phyloP scores from a whole-genome alignment of 176 grass and related monocot species.

The Puya raimondii region DNA sequence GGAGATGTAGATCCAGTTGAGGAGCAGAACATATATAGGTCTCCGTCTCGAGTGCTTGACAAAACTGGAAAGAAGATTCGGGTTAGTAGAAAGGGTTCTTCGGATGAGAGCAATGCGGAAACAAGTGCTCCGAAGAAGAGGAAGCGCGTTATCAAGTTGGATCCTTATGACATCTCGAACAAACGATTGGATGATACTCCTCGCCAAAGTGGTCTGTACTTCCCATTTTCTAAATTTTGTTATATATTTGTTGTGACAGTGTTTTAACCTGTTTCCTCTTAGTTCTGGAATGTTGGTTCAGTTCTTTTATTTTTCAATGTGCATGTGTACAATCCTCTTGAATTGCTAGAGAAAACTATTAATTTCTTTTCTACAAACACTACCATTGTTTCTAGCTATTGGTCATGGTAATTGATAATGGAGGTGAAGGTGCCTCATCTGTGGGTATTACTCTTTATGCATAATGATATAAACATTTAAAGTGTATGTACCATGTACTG shows the following conservation, averaged over 20 bases:
- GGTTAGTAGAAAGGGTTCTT: slow-evolving; percentile 42
- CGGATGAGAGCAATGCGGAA: slow-evolving; percentile 29
- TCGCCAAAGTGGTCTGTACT: slow-evolving; percentile 31
- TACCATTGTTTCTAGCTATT: no score
- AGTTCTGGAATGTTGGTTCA: not conserved
- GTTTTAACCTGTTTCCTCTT: not conserved
- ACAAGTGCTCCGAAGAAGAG: slow-evolving; percentile 44
- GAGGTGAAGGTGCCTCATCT: no score
- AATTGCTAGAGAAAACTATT: not conserved
- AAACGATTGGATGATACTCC: slow-evolving; percentile 72
- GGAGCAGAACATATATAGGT: slow-evolving; percentile 34
- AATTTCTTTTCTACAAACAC: no score
- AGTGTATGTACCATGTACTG: no score
- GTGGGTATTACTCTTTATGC: no score
- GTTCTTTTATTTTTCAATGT: no score
- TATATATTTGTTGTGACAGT: not conserved
- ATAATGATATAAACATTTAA: no score
- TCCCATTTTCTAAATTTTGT: slow-evolving; percentile 4
- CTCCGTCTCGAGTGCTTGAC: slow-evolving; percentile 48
- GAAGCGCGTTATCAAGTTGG: slow-evolving; percentile 68
- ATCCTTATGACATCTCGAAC: slow-evolving; percentile 76
- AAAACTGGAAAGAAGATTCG: slow-evolving; percentile 69
- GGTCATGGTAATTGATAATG: no score
- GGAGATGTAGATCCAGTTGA: slow-evolving; percentile 21
- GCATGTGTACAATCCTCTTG: not conserved